Percentiles rank a stretch among this genome's conserved stretches.
Conservation (phyloP, 306 rosid species). For the Rosa rugosa region DNA sequence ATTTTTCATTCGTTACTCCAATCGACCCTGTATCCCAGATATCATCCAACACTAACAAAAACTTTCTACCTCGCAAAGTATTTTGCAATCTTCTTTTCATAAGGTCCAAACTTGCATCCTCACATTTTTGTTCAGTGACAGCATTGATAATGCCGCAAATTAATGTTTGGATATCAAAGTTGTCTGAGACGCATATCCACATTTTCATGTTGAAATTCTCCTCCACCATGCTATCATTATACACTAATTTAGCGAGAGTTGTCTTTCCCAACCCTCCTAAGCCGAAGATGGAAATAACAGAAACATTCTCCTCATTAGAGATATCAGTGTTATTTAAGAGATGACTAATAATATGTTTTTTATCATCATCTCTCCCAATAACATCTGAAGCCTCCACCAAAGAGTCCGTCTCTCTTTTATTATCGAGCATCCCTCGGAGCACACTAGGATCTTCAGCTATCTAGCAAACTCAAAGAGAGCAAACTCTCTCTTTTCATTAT, state of each 20-base stretch:
- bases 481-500: neutral
- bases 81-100: neutral
- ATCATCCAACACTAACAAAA: conserved; percentile 27
- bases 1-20: neutral
- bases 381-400: neutral
- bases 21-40: neutral
- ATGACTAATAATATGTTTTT: neutral
- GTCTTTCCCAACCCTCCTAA: conserved; percentile 30
- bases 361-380: conserved; percentile 17
- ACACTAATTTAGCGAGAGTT: conserved; percentile 16
- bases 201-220: conserved; percentile 10
- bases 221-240: neutral
- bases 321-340: neutral
- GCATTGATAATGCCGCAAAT: neutral
- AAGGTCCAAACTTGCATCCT: neutral
- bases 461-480: neutral
- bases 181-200: conserved; percentile 29
- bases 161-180: neutral
- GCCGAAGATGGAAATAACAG: conserved; percentile 13
- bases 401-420: neutral
- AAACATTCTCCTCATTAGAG: neutral
- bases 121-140: neutral
- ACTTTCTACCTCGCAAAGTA: neutral
- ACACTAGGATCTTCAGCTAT: neutral
- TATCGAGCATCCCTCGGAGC: neutral